phyloP scores from a whole-genome alignment of 441 rosid species.

The Metrosideros polymorpha region DNA sequence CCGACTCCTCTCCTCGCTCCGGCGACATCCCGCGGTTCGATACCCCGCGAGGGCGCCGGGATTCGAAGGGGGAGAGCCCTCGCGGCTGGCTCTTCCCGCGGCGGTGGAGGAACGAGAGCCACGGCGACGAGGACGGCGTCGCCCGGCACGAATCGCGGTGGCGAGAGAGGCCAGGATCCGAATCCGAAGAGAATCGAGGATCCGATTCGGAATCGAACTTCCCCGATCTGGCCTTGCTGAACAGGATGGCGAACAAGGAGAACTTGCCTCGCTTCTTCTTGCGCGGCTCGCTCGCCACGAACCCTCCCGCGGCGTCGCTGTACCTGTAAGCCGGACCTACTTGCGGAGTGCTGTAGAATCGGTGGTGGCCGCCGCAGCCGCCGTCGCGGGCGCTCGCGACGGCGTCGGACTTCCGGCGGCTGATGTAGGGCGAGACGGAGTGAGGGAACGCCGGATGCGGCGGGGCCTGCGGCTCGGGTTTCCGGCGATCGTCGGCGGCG shows the following conservation, averaged over 20 bases:
- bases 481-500: conserved; percentile 11
- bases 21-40: conserved; percentile 67
- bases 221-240: conserved; percentile 51
- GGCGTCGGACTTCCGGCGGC: conserved; percentile 53
- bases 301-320: conserved; percentile 2
- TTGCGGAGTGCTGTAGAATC: conserved; percentile 55
- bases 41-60: conserved; percentile 12
- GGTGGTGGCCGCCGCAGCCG: conserved; percentile 5
- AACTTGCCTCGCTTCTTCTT: conserved; percentile 20
- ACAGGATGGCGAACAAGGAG: conserved; percentile 35
- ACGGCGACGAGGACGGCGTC: conserved; percentile 31
- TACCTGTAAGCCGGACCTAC: conserved; percentile 21
- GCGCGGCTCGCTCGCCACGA: conserved; percentile 1
- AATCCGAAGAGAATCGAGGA: not conserved
- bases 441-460: conserved; percentile 47
- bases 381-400: conserved; percentile 3
- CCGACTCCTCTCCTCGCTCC: conserved; percentile 19
- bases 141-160: conserved; percentile 20
- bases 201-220: conserved; percentile 26
- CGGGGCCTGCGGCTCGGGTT: conserved; percentile 23
- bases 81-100: conserved; percentile 22
- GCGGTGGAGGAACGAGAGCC: conserved; percentile 38
- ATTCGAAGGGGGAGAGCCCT: conserved; percentile 1
- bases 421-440: conserved; percentile 75
- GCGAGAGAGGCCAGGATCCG: conserved; percentile 3